phyloP scores from a whole-genome alignment of 2,329 filamentous ascomycete species.

The Alternaria gaisen region DNA sequence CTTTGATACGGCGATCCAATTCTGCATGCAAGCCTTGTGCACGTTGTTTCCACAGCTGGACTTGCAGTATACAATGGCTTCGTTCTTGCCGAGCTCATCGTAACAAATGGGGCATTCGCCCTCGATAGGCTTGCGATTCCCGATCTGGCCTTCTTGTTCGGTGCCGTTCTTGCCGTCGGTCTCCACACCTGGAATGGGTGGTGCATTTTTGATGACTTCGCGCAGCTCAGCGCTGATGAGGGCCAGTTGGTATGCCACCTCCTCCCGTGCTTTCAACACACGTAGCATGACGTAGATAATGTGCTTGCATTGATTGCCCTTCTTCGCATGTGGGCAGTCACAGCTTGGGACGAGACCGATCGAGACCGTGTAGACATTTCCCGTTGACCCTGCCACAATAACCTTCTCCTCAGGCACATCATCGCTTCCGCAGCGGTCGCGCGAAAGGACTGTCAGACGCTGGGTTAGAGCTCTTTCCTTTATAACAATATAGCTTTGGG shows the following conservation, averaged over 20 bases:
- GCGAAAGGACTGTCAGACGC: slow-evolving; percentile 66
- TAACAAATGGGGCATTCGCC: slow-evolving; percentile 70
- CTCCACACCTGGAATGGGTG: slow-evolving; percentile 57
- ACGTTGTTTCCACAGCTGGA: slow-evolving; percentile 70
- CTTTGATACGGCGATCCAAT: slow-evolving; percentile 55
- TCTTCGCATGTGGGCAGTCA: slow-evolving; percentile 63
- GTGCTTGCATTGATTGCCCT: slow-evolving; percentile 72
- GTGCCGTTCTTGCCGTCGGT: slow-evolving; percentile 41
- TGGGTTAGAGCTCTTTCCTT: slow-evolving; percentile 61
- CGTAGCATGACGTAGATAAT: slow-evolving; percentile 68
- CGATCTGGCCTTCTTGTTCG: slow-evolving; percentile 37
- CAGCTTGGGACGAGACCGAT: slow-evolving; percentile 64
- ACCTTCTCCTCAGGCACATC: slow-evolving; percentile 62
- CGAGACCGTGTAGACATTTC: slow-evolving; percentile 67
- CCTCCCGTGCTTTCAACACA: slow-evolving; percentile 64
- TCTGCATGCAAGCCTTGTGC: slow-evolving; percentile 65
- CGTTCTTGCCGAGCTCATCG: slow-evolving; percentile 45
- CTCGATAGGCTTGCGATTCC: slow-evolving; percentile 66
- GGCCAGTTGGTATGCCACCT: slow-evolving; percentile 68
- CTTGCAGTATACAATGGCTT: slow-evolving; percentile 62
- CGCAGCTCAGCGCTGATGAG: slow-evolving; percentile 67
- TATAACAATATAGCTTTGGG: slow-evolving; percentile 57
- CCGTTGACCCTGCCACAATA: slow-evolving; percentile 67
- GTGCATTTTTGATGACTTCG: slow-evolving; percentile 64
- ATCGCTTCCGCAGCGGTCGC: slow-evolving; percentile 56